Base-by-base conservation (phyloP, 768 basidiomycete species). In the Kwoniella dejecticola region DNA sequence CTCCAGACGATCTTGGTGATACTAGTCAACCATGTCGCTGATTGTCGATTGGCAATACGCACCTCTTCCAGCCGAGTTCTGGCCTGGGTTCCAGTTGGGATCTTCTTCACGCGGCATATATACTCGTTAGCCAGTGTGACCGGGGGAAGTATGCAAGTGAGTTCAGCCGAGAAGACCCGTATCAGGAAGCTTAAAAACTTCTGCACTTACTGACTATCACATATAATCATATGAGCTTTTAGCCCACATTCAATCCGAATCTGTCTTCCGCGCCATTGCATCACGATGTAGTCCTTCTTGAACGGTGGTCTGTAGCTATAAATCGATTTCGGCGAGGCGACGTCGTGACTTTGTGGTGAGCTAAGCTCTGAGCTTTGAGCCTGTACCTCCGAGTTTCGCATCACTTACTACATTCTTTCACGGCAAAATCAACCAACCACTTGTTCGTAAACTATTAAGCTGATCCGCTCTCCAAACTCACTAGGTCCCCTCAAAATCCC, bases 181-280 rank as follows among this genome's bases (percentile, higher is more conserved):
- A 36, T 36, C 7, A 36, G 33, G 15, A 36, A 36, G 7, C 15
- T 36, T 36, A 15, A 36, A 36, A n/a, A n/a, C n/a, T n/a, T n/a
- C n/a, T n/a, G n/a, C n/a, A n/a, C n/a, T n/a, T n/a, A n/a, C n/a
- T 38, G 8, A 38, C 36, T 17, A 8, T 38, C 36, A 38, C 8
- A 8, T 8, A 8, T 38, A 17, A 38, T 38, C 6, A 42, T 42
- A 29, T 60, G 29, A 12, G 23, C 36, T 52, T 41, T 4, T 60
- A 80, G 76, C 79, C 79, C 10, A 79, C 79, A 3, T 77, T 80
- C 59, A 80, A 80, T 56, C 79, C 79, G 1, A 62, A 73, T 26
- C 59, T 71, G 12, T 58, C 68, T 1, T 52, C 61, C 4, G 52
- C 63, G n/a, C 74, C 74, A 3, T 42, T 75, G 44, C 69, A 74